Percentiles rank a stretch among this genome's conserved stretches.
Conservation (phyloP, 495 filamentous ascomycete species). For the Astrothelium macrocarpum region DNA sequence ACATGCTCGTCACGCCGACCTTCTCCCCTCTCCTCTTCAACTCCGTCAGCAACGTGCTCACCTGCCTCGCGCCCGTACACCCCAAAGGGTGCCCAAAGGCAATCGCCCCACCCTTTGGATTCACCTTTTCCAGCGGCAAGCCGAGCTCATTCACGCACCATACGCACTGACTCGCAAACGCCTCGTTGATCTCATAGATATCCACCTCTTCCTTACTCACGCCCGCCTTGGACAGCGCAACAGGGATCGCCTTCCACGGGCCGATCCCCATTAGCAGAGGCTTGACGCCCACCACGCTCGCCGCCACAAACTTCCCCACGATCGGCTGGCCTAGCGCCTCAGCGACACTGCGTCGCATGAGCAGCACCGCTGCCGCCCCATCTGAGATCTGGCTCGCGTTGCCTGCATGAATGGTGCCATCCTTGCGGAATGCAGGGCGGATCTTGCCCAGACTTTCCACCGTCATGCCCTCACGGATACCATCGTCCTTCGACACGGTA, state of each 20-base stretch:
- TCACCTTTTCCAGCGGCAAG: slow-evolving; percentile 71
- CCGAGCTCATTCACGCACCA: slow-evolving; percentile 88
- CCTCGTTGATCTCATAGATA: slow-evolving; percentile 99
- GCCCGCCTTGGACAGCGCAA: slow-evolving; percentile 76
- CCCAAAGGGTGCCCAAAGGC: slow-evolving; percentile 97
- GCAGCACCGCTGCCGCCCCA: slow-evolving; percentile 85
- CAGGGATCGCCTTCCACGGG: slow-evolving; percentile 92
- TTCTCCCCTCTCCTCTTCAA: slow-evolving; percentile 68
- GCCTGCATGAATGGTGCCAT: slow-evolving; percentile 88
- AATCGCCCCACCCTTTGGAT: slow-evolving; percentile 96
- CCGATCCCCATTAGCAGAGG: slow-evolving; percentile 94
- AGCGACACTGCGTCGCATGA: slow-evolving; percentile 93
- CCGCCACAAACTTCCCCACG: slow-evolving; percentile 80
- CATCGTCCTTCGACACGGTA: slow-evolving; percentile 78
- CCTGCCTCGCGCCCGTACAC: slow-evolving; percentile 87
- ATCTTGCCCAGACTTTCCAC: slow-evolving; percentile 82
- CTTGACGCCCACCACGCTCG: slow-evolving; percentile 77
- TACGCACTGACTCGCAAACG: slow-evolving; percentile 88
- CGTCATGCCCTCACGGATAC: slow-evolving; percentile 76
- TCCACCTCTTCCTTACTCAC: slow-evolving; percentile 87
- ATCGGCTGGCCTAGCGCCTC: slow-evolving; percentile 79
- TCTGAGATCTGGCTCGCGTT: slow-evolving; percentile 94
- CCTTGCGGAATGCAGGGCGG: slow-evolving; percentile 80
- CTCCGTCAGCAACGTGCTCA: slow-evolving; percentile 84
- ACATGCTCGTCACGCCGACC: slow-evolving; percentile 93